Conservation (phyloP, 148 eudicot species). For the Simmondsia chinensis region DNA sequence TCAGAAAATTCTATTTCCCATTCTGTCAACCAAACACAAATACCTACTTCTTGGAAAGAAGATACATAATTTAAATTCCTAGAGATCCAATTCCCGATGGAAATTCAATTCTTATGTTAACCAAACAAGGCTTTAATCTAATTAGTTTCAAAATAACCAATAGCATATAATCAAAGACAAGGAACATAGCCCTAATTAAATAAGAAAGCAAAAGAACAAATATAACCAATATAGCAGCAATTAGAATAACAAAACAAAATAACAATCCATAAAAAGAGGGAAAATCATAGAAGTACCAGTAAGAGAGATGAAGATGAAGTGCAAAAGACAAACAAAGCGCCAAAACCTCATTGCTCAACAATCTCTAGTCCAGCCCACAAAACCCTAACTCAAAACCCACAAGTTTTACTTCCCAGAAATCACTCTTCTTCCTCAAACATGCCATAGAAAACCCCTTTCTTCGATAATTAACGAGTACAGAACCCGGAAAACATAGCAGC, state of each 20-base stretch:
- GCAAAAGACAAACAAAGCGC: slow-evolving; percentile 1
- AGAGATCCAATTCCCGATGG: no score
- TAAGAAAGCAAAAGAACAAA: background rate
- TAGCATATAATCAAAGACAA: background rate
- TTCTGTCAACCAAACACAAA: no score
- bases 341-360: slow-evolving; percentile 8
- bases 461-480: background rate
- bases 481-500: no score
- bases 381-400: slow-evolving; percentile 2
- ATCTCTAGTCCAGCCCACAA: background rate
- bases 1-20: no score
- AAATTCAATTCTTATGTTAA: no score
- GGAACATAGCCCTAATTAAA: background rate
- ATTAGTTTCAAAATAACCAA: no score
- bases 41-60: no score
- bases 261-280: background rate
- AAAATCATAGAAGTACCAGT: slow-evolving; percentile 6
- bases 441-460: slow-evolving; percentile 3
- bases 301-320: slow-evolving; percentile 7
- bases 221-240: background rate
- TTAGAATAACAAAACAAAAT: background rate
- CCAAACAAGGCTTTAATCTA: no score
- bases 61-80: no score
- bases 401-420: slow-evolving; percentile 3
- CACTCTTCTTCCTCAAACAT: background rate